A percentile compares a stretch with the other conserved stretches of the same genome.
These are phyloP conservation scores for Aspergillus saccharolyticus DNA, from an alignment of 495 filamentous ascomycete genomes.

Conservation along the genomic window DNA sequence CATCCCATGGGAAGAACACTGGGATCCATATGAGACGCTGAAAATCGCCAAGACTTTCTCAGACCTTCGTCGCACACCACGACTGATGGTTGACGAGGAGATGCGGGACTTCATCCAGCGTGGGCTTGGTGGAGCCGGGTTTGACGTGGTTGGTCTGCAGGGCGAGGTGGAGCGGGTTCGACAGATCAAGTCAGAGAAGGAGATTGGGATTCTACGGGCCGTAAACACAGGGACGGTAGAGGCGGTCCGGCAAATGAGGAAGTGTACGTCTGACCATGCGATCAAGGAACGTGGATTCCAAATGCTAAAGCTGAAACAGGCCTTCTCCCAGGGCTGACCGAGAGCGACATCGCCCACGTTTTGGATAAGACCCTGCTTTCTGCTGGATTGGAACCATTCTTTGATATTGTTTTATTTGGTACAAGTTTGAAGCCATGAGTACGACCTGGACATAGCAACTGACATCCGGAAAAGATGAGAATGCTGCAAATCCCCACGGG, in stretches of 20 bases:
- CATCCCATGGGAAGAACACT: slow-evolving; percentile 53
- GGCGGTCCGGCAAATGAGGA: slow-evolving; percentile 49
- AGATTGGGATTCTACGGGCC: slow-evolving; percentile 47
- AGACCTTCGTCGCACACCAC: slow-evolving; percentile 20
- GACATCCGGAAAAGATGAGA: slow-evolving; percentile 29
- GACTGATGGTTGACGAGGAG: slow-evolving; percentile 53
- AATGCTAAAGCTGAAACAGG: slow-evolving; percentile 11
- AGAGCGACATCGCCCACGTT: slow-evolving; percentile 44
- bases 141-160: slow-evolving; percentile 41
- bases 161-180: slow-evolving; percentile 46
- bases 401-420: slow-evolving; percentile 53
- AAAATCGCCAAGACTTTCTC: slow-evolving; percentile 27
- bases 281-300: too few species aligned
- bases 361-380: slow-evolving; percentile 45
- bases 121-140: slow-evolving; percentile 41
- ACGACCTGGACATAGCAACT: not conserved
- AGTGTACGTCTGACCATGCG: slow-evolving; percentile 25
- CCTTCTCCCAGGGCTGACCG: slow-evolving; percentile 45
- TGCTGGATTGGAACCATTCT: slow-evolving; percentile 47
- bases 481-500: slow-evolving; percentile 50
- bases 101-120: slow-evolving; percentile 52
- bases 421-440: not conserved
- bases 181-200: slow-evolving; percentile 45
- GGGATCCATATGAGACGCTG: slow-evolving; percentile 49
- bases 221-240: slow-evolving; percentile 55